Conservation (phyloP, 352 stramenopile genomes). For the Phytophthora europaea region DNA sequence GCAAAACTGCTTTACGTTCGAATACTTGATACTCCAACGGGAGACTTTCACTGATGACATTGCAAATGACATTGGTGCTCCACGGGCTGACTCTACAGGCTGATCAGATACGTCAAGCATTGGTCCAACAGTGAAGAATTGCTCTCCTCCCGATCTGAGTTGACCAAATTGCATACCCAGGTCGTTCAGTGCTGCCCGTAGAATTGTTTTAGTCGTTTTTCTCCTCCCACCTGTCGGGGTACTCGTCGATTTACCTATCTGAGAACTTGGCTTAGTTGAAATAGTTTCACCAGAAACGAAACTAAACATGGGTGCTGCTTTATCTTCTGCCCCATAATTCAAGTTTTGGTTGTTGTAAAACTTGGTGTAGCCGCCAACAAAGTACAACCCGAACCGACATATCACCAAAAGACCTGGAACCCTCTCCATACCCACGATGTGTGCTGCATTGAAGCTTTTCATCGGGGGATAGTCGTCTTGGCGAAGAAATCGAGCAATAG, state of each 20-base stretch:
- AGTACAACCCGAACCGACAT: conserved; percentile 66
- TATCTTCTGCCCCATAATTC: background rate
- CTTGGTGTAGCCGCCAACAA: conserved; percentile 75
- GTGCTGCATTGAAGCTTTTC: conserved; percentile 64
- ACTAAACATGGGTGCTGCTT: background rate
- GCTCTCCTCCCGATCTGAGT: conserved; percentile 43
- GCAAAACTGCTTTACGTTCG: conserved; percentile 78
- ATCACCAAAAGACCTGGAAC: conserved; percentile 66
- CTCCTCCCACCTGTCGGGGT: conserved; percentile 27
- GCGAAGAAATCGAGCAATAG: conserved; percentile 69
- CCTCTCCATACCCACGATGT: conserved; percentile 71
- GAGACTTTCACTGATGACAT: conserved; percentile 18
- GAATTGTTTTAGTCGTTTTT: conserved; percentile 63
- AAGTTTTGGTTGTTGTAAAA: conserved; percentile 34
- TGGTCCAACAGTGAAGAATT: conserved; percentile 64
- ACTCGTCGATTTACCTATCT: conserved; percentile 3
- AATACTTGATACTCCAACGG: conserved; percentile 74
- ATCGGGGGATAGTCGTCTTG: conserved; percentile 74
- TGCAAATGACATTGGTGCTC: background rate
- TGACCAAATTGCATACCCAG: conserved; percentile 54
- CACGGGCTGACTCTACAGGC: background rate
- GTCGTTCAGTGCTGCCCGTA: conserved; percentile 65
- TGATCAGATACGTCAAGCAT: conserved; percentile 13
- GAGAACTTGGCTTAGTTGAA: conserved; percentile 19
- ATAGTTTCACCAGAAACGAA: conserved; percentile 1